phyloP scores from a whole-genome alignment of 2,329 filamentous ascomycete species.

The Nectriaceae sp. region DNA sequence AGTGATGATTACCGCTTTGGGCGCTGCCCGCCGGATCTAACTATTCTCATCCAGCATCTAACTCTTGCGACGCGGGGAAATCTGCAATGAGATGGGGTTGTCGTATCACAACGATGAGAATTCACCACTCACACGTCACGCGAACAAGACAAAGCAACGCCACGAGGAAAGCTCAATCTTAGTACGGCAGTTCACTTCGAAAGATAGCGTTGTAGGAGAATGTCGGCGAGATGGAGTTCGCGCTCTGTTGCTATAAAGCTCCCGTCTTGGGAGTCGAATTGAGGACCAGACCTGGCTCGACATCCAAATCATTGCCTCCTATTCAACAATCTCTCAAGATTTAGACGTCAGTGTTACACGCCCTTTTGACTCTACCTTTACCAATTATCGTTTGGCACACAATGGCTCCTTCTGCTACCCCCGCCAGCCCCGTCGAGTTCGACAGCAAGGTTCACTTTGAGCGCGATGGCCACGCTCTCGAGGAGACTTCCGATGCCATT shows the following conservation, averaged over 20 bases:
- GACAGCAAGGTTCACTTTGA: constrained; percentile 26
- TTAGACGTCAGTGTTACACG: too few species aligned
- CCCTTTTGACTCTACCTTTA: neutral
- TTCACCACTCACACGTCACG: neutral
- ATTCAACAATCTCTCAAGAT: too few species aligned
- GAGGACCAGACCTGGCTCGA: too few species aligned
- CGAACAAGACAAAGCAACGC: neutral
- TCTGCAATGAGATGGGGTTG: neutral
- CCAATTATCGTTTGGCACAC: constrained; percentile 3
- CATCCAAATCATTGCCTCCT: too few species aligned
- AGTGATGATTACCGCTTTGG: neutral
- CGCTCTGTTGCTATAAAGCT: neutral
- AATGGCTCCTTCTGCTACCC: constrained; percentile 26
- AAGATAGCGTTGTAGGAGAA: neutral
- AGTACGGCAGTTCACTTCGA: neutral
- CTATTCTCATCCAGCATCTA: neutral
- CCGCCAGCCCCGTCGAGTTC: constrained; percentile 27
- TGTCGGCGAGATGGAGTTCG: neutral
- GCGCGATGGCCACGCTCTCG: constrained; percentile 38
- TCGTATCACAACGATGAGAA: neutral
- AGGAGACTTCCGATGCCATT: constrained; percentile 50
- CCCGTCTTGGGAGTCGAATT: neutral
- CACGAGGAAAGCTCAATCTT: neutral
- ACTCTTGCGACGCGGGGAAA: neutral
- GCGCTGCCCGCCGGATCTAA: neutral